Base-by-base conservation (phyloP, 345 rosid species). In the Eucalyptus lansdowneana region DNA sequence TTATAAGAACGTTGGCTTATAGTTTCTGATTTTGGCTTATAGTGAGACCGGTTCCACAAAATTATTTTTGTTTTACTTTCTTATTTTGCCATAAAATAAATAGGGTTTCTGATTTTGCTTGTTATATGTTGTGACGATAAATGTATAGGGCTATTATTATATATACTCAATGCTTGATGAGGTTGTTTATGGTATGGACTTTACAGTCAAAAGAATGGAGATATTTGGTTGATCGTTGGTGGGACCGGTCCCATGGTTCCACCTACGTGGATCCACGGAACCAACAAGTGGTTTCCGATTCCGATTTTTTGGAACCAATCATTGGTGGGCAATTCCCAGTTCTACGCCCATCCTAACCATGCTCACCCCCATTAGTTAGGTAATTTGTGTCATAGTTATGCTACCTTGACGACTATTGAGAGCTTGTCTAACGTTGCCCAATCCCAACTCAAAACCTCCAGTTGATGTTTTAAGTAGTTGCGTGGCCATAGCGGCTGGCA, bases 271-370 rank as follows among this genome's bases (percentile, higher is more conserved):
- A 53, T 53, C 0, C 4, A 53, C 0, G 1, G 1, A 53, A 1
- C 0, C 9, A 53, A 53, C 2, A 0, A 0, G 1, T 53, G 56
- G 24, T 53, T 53, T 1, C 2, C 56, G 0, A 0, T 51, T 51
- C 1, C 0, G 0, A 51, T 6, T 15, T 14, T 6, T 51, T 1
- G 2, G 9, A 53, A 19, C 5, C 0, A 0, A 2, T 53, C 24
- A 0, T 53, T 53, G 3, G 24, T 53, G 25, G 24, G 58, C 2
- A 1, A 19, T 19, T 53, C 25, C 1, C 1, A 53, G 2, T 19
- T 53, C 2, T 53, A 53, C 4, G 1, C 24, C 10, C 24, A 8
- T 19, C 11, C 5, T 1, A 0, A 53, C 2, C 58, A 53, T 8
- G 25, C 58, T 19, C 58, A 19, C 5, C 11, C 0, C 5, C 3